phyloP scores from a whole-genome alignment of 768 basidiomycete species.

The Sporobolomyces roseus region DNA sequence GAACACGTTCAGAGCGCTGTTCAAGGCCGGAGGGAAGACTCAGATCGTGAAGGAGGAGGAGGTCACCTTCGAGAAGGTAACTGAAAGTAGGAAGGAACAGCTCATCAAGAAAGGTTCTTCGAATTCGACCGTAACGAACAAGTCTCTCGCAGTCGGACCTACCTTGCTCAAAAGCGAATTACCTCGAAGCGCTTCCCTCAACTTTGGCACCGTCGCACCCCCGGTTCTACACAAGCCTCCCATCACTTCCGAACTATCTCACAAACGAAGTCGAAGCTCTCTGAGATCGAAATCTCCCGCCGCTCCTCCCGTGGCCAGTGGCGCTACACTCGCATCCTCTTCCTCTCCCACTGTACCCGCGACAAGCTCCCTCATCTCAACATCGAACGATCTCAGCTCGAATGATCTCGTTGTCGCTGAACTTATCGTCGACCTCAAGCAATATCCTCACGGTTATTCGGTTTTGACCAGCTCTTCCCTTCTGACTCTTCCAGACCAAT shows the following conservation, averaged over 20 bases:
- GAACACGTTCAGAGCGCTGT: constrained; percentile 21
- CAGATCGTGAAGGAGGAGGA: background rate
- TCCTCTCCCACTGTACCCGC: constrained; percentile 2
- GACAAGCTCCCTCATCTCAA: constrained; percentile 8
- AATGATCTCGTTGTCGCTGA: constrained; percentile 73
- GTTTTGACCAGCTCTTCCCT: constrained; percentile 46
- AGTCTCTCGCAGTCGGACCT: constrained; percentile 15
- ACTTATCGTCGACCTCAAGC: constrained; percentile 71
- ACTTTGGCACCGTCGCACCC: constrained; percentile 26
- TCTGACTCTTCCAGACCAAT: background rate
- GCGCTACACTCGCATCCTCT: background rate
- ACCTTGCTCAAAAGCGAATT: constrained; percentile 32
- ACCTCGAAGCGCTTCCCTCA: constrained; percentile 34
- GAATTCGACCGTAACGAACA: background rate
- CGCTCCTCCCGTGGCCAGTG: constrained; percentile 2
- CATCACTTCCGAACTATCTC: constrained; percentile 23
- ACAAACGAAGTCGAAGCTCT: constrained; percentile 26
- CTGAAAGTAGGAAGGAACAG: too few species aligned
- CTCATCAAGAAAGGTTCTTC: background rate
- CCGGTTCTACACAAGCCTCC: constrained; percentile 26
- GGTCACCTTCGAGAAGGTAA: too few species aligned
- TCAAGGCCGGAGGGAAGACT: constrained; percentile 13
- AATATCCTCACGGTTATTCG: constrained; percentile 72
- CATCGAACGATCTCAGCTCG: constrained; percentile 52
- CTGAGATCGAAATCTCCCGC: constrained; percentile 20